Evolutionary conservation across 441 rosid species (phyloP), one percentile per base, ranked within the genome.

Genomic region (Euphorbia celastroides): DNA sequence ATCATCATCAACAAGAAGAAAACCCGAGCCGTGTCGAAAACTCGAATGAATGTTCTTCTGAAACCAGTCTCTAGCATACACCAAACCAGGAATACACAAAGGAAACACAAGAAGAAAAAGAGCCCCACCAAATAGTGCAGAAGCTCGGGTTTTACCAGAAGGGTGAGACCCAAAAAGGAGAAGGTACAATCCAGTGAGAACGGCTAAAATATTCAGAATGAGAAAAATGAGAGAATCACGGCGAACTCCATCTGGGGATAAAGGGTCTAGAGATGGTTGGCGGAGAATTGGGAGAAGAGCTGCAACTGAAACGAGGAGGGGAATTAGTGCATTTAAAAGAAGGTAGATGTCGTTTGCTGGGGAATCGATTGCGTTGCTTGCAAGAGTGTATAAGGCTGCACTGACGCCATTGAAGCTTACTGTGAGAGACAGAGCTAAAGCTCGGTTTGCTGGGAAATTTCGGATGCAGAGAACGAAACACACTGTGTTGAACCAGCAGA

Each of bases 401-500:
- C 93, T 93, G 30, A 93, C 96, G 5, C 95, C 98, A 52, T 93
- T 93, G 84, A 88, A 93, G 87, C 96, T 82, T 5, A 93, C 86
- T 20, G 98, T 93, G 20, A 93, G 96, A 13, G 97, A 89, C 5
- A 93, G 68, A 41, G 98, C 98, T 16, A 93, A 84, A 38, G 98
- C 69, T 66, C 93, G 67, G 68, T 83, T 89, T n/a, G 75, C 72
- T 20, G 93, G 88, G 85, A 93, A 93, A 75, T 90, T 90, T 14
- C 79, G 77, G 50, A 90, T 85, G 88, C 97, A 93, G 22, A 90
- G 93, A 30, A 90, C 93, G 72, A 87, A 90, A 62, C 98, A 93
- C 8, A 93, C 95, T 20, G 98, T 93, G 85, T 93, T 93, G 89
- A 93, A 93, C 98, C 97, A 93, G 59, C 97, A 90, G 44, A 93